Conservation (phyloP, 257 asterid species). For the Nicotiana otophora region DNA sequence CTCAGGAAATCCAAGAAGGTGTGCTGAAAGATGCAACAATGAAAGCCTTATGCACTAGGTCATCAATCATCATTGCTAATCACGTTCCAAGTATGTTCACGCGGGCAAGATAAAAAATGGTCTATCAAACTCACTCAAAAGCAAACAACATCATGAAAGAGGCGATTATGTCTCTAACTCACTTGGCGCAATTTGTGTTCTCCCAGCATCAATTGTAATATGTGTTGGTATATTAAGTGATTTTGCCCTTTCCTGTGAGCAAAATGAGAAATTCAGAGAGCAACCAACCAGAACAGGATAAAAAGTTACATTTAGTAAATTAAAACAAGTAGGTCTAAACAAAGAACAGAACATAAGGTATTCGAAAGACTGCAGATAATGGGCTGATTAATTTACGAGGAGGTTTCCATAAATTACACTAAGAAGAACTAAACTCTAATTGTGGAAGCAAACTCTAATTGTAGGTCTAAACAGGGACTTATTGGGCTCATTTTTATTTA, state of each 20-base stretch:
- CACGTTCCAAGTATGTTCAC: background rate
- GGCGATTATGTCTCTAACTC: conserved; percentile 26
- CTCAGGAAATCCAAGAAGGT: background rate
- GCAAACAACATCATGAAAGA: background rate
- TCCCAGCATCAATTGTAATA: conserved; percentile 86
- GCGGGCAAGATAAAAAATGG: background rate
- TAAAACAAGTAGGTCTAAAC: background rate
- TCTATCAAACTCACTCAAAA: background rate
- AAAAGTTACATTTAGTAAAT: background rate
- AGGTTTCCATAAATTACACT: no score
- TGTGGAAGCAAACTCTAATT: no score
- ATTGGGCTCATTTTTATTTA: no score
- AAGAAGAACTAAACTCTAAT: no score
- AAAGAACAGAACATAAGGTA: background rate
- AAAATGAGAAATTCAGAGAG: background rate
- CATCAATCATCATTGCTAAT: background rate
- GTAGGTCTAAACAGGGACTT: no score
- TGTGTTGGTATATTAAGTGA: conserved; percentile 75
- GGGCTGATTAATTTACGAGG: background rate
- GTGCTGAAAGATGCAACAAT: background rate
- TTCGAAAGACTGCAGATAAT: background rate
- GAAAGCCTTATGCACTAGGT: background rate
- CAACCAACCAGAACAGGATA: background rate
- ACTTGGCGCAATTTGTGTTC: conserved; percentile 98
- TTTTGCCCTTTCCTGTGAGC: conserved; percentile 71